These are phyloP conservation scores for Talaromyces sp. DNA, from an alignment of 2,329 filamentous ascomycete genomes.

Conservation along the genomic window DNA sequence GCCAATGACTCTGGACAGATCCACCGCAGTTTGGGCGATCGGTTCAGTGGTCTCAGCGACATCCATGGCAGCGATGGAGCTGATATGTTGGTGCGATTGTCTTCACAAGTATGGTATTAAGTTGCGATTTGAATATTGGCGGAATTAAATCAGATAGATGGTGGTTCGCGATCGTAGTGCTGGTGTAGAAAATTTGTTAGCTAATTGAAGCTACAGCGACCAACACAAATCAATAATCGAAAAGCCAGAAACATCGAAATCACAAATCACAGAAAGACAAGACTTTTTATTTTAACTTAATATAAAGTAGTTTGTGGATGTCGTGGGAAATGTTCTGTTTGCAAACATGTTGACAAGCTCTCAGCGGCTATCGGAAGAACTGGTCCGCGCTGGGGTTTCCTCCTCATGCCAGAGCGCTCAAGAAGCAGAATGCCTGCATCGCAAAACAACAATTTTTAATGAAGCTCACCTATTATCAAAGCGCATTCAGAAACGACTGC, in stretches of 20 bases:
- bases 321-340: not conserved
- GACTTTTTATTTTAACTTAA: too few relatives aligned
- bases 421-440: not conserved
- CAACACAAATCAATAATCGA: not conserved
- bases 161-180: not conserved
- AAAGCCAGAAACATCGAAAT: not conserved
- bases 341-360: constrained; percentile 6
- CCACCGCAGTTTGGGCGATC: constrained; percentile 32
- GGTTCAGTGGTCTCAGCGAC: constrained; percentile 38
- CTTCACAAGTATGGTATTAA: not conserved
- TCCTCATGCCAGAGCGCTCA: not conserved
- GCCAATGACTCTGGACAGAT: constrained; percentile 36
- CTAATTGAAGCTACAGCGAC: not conserved
- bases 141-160: not conserved
- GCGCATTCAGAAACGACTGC: constrained; percentile 33
- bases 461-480: constrained; percentile 39
- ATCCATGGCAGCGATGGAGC: constrained; percentile 34
- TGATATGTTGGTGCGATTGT: not conserved
- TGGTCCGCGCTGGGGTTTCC: constrained; percentile 6
- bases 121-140: not conserved
- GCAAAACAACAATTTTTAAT: constrained; percentile 16
- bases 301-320: too few relatives aligned
- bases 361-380: constrained; percentile 5
- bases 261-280: not conserved
- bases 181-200: not conserved